Evolutionary conservation across 208 protist species (phyloP).

Genomic region (Trichomonas gallinae): DNA sequence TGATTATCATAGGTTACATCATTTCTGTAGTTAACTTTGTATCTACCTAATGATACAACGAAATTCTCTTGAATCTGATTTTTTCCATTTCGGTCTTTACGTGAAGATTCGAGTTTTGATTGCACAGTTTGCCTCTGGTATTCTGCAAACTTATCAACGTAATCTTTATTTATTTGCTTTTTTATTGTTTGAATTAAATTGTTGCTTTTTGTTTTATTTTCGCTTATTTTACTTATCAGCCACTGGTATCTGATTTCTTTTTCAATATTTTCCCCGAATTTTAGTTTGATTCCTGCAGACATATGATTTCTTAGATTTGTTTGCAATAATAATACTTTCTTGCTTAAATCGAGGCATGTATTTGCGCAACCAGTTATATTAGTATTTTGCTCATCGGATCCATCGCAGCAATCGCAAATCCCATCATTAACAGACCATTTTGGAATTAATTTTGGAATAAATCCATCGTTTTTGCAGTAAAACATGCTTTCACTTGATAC

Average conservation of each 20-base stretch:
- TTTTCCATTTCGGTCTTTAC: not conserved
- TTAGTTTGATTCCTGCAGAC: not conserved
- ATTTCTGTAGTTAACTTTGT: not conserved
- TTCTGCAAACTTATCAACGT: not conserved
- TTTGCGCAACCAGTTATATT: not conserved
- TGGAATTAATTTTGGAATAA: not conserved
- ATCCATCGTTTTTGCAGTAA: not conserved
- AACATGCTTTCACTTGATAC: not conserved
- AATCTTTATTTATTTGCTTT: not conserved
- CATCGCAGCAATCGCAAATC: not conserved
- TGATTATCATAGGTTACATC: not conserved
- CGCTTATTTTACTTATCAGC: not conserved
- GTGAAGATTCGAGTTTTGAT: not conserved
- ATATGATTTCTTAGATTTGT: not conserved
- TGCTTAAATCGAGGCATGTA: not conserved
- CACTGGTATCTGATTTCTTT: not conserved
- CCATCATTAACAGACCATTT: not conserved
- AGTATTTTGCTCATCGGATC: not conserved
- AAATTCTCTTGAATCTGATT: not conserved
- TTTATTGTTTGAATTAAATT: not conserved
- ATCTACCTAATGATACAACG: not conserved
- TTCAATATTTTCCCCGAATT: too few relatives aligned
- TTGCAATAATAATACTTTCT: not conserved
- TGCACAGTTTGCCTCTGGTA: not conserved
- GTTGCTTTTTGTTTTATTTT: not conserved